phyloP scores from a whole-genome alignment of 108 stramenopile genomes.

The Chaetoceros muelleri region DNA sequence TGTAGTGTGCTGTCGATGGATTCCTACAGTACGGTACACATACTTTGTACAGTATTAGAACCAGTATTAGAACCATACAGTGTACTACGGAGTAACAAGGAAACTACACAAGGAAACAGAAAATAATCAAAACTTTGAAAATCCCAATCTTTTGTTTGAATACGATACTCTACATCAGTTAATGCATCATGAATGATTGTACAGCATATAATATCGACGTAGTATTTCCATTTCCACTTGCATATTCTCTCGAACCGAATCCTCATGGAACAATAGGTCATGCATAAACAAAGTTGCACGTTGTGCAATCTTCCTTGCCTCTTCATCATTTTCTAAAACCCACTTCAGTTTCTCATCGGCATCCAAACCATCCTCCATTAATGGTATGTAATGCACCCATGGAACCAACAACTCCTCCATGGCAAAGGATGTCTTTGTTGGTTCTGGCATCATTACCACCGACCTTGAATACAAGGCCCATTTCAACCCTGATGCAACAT shows the following conservation, averaged over 20 bases:
- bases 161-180: no score
- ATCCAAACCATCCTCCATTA: slow-evolving; percentile 40
- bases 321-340: slow-evolving; percentile 51
- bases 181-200: no score
- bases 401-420: slow-evolving; percentile 65
- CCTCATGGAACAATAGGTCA: slow-evolving; percentile 49
- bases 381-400: slow-evolving; percentile 70
- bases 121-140: no score
- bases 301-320: slow-evolving; percentile 50
- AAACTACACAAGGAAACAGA: no score
- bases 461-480: slow-evolving; percentile 56
- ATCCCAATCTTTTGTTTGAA: no score
- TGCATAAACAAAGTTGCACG: slow-evolving; percentile 62
- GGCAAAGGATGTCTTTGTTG: slow-evolving; percentile 58
- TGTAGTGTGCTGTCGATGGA: no score
- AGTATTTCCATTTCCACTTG: slow-evolving; percentile 35
- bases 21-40: no score
- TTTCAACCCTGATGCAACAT: slow-evolving; percentile 68
- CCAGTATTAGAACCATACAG: no score
- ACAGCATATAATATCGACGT: slow-evolving; percentile 27
- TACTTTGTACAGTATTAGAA: no score
- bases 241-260: slow-evolving; percentile 37
- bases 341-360: slow-evolving; percentile 58
- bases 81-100: no score
- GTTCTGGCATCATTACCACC: slow-evolving; percentile 62